These are phyloP conservation scores for Colletotrichum neosansevieriae DNA, from an alignment of 2,329 filamentous ascomycete genomes.

Conservation along the genomic window DNA sequence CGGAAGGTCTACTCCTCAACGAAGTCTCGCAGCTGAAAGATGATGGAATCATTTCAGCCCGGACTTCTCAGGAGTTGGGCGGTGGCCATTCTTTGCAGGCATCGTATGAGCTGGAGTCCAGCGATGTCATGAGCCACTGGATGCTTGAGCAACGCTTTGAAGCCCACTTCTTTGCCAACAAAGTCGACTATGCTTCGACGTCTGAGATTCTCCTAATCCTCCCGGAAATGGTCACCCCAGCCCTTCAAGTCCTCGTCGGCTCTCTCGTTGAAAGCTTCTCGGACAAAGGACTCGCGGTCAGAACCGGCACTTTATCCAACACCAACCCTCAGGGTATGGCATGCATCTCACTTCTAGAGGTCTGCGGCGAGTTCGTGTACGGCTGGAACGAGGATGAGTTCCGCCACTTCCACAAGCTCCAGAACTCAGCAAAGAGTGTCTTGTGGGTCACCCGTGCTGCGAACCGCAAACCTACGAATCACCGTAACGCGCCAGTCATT, in stretches of 20 bases:
- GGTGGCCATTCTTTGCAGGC: not conserved
- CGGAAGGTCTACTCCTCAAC: constrained; percentile 47
- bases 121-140: not conserved
- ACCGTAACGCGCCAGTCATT: constrained; percentile 55
- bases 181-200: not conserved
- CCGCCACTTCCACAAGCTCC: constrained; percentile 53
- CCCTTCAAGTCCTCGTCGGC: not conserved
- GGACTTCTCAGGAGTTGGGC: constrained; percentile 2
- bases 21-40: constrained; percentile 24
- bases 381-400: constrained; percentile 56
- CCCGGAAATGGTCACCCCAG: not conserved
- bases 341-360: constrained; percentile 62
- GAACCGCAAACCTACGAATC: constrained; percentile 51
- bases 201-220: constrained; percentile 18
- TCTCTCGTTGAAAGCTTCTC: not conserved
- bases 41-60: not conserved
- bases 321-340: constrained; percentile 44
- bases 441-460: constrained; percentile 62
- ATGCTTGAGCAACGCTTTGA: constrained; percentile 32
- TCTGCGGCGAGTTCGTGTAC: constrained; percentile 51
- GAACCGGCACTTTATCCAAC: not conserved
- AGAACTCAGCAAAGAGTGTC: constrained; percentile 52
- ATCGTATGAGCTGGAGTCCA: not conserved
- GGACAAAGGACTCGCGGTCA: constrained; percentile 20
- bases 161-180: not conserved